Base-by-base conservation (phyloP, 2,329 filamentous ascomycete species). In the Alternaria brassicae region DNA sequence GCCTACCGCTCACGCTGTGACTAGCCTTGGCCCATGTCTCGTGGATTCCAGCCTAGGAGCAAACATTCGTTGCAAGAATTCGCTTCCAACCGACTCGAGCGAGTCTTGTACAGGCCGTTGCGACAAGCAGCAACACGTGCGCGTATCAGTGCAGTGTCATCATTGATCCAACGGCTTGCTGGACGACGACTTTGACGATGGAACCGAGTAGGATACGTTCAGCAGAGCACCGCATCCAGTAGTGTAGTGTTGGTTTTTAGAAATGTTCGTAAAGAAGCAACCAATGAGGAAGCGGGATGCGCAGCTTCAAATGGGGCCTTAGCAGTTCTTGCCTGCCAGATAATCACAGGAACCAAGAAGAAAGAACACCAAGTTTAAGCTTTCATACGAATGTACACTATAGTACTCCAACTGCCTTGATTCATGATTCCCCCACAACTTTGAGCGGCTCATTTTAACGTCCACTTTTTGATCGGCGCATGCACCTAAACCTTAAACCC, bases 401-500 rank as follows among this genome's bases (percentile, higher is more conserved):
- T 32, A 8, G 15, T 21, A 23, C 25, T 48, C 15, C 2, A 42
- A 44, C 13, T 52, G 15, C 39, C 17, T 30, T 37, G 32, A 39
- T 42, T 4, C 2, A 39, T 23, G 34, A 32, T 53, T 37, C 44
- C 36, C 47, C 25, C 42, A 53, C 48, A 40, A 30, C 36, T 32
- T 8, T 32, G 51, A 34, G 32, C 45, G 13, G 55, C 25, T 51
- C 25, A 50, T 58, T 58, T 39, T 47, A 37, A 49, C 54, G 56
- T 58, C 52, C 65, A 61, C 58, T 61, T 59, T 44, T 34, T 34
- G 69, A 73, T 73, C 68, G 66, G 61, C 65, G 63, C 64, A 71
- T 71, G 69, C 71, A 70, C 53, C 70, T 71, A 73, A 74, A 69
- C 68, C 60, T 72, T 71, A 72, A 68, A 69, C 62, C 67, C 71